Evolutionary conservation across 352 stramenopile species (phyloP), one percentile per base, ranked within the genome.

Genomic region (Achlya hypogyna): DNA sequence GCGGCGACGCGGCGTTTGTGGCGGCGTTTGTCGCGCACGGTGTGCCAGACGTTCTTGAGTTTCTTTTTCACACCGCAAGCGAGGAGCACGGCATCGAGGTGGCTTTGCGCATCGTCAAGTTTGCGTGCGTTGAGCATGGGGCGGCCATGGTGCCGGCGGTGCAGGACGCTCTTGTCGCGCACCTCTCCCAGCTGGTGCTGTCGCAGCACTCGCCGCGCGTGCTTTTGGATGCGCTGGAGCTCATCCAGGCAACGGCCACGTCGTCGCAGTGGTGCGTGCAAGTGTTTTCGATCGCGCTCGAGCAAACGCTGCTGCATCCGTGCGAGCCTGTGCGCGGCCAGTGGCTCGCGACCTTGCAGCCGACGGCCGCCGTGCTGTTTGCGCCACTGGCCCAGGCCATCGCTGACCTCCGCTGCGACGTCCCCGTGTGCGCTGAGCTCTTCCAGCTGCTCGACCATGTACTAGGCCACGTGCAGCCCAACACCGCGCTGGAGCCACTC

Each of bases 181-280:
- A 91, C 42, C 90, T 95, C 28, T 79, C 81, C 0, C 78, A 91
- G 47, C 72, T 93, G 18, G 79, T 95, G 35, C 76, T 88, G 27
- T 89, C 86, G 4, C 81, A 92, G 53, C 71, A 75, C 0, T 76
- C 83, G 4, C 79, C 87, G 31, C 81, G 84, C 9, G 91, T 93
- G 51, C 75, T 93, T 49, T 82, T 93, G 29, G 83, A 95, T 69
- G 84, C 86, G 5, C 71, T 95, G 35, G 91, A 95, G 66, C 90
- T 82, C 0, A 82, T 93, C 14, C 75, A 88, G 40, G 91, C 81
- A 8, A 56, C 49, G 25, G 20, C 49, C 12, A 56, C 49, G 4
- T 10, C 49, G 2, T 56, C 49, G 2, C 49, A 56, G 8, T 56
- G 49, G 49, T 56, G 16, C 8, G 8, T 56, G 12, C 49, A 56